Base-by-base conservation (phyloP, 768 basidiomycete genomes). In the Coprinellus aureogranulatus region DNA sequence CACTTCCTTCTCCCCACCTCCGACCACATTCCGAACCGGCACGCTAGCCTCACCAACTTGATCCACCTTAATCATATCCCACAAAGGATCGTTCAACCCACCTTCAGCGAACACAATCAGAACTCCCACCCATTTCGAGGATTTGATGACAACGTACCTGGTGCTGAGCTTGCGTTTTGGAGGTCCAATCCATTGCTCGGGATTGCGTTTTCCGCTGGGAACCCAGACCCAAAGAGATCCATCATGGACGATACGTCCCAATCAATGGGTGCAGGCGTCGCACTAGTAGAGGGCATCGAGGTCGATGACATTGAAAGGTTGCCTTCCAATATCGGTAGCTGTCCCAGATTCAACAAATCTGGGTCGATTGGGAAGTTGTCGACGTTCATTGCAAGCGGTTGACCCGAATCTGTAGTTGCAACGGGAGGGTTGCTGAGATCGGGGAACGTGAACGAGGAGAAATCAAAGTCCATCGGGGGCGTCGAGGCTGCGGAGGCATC, bases 1-100 rank as follows among this genome's bases (percentile, higher is more conserved):
- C 27, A 26, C 16, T 11, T 12, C 50, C 30, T 23, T 39, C n/a
- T 27, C 45, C 62, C 63, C 22, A 58, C 50, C 25, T 46, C 25
- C 50, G 58, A 53, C 65, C 60, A 62, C 66, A 63, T 66, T 66
- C 62, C n/a, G n/a, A n/a, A 26, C 53, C 60, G n/a, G n/a, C n/a
- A n/a, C n/a, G n/a, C n/a, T n/a, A n/a, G n/a, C n/a, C n/a, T n/a
- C n/a, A n/a, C n/a, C n/a, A n/a, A n/a, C n/a, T n/a, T n/a, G n/a
- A n/a, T 74, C 75, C 6, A 75, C 74, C 37, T 61, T 55, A 16
- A 66, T 66, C 26, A 68, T 57, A 48, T 80, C 75, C 72, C 72
- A 77, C 11, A 40, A 61, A 2, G 71, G 69, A 2, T 73, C 76
- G 25, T 59, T 71, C 6, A 34, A 34, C 34, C 34, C n/a, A n/a